A percentile compares a stretch with the other conserved stretches of the same genome.
These are phyloP conservation scores for Aspergillus pseudoglaucus DNA, from an alignment of 2,329 filamentous ascomycete genomes.

Conservation along the genomic window DNA sequence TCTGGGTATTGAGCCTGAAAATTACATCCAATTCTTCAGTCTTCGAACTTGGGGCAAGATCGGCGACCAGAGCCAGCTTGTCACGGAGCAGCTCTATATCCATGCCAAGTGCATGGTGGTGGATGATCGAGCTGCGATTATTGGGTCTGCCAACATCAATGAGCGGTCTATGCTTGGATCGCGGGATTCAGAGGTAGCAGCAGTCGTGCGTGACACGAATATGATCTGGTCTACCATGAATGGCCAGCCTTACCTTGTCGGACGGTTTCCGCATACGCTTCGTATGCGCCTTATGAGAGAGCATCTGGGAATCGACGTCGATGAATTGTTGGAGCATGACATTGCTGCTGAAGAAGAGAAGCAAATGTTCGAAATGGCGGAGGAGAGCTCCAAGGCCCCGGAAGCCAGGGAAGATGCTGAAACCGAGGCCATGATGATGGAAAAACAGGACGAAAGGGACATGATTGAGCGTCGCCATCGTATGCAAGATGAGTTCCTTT, in stretches of 20 bases:
- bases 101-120: conserved; percentile 96
- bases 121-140: conserved; percentile 86
- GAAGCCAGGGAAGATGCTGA: conserved; percentile 17
- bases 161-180: conserved; percentile 91
- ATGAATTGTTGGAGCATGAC: conserved; percentile 78
- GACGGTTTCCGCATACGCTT: conserved; percentile 85
- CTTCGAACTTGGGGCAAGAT: conserved; percentile 89
- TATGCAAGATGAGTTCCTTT: conserved; percentile 51
- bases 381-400: conserved; percentile 30
- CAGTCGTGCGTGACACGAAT: conserved; percentile 85
- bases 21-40: conserved; percentile 93
- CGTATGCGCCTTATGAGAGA: conserved; percentile 93
- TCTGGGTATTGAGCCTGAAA: conserved; percentile 79
- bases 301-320: conserved; percentile 91
- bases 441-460: conserved; percentile 36
- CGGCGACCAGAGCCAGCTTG: conserved; percentile 70
- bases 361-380: conserved; percentile 53
- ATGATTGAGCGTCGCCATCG: conserved; percentile 38
- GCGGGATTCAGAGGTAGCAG: conserved; percentile 85
- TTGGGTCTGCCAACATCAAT: conserved; percentile 97
- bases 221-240: conserved; percentile 91
- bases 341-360: conserved; percentile 60
- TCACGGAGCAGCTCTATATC: conserved; percentile 96
- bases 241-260: conserved; percentile 80
- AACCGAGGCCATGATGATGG: conserved; percentile 25